Base-by-base conservation (phyloP, 495 filamentous ascomycete genomes). In the Daldinia grandis region DNA sequence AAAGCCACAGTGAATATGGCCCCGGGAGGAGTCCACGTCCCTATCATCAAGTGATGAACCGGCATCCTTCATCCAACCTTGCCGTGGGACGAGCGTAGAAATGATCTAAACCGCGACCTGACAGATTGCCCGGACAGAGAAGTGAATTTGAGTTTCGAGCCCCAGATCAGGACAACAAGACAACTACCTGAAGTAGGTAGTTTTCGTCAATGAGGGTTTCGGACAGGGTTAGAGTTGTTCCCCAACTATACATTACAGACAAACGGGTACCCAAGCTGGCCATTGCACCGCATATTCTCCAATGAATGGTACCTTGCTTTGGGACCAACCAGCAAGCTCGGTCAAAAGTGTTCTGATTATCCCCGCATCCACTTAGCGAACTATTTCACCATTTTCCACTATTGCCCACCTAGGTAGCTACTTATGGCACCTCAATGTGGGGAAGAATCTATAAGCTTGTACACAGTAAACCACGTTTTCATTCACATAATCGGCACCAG, bases 1-100 rank as follows among this genome's bases (percentile, higher is more conserved):
- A 95, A 95, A 56, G 87, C 85, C 27, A 95, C 87, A 3, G 92
- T 94, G 80, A 93, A 93, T 78, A 95, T 93, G 76, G 91, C 91
- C 58, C 92, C 92, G 73, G 92, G 92, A 27, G 88, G 90, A 72
- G 91, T 93, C 92, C 92, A 94, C 50, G 91, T 93, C 62, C 91
- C 91, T 71, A 92, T 85, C 90, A 94, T 93, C 77, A 94, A 82
- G 82, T 93, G 91, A 76, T 94, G 91, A 76, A 90, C 82, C 84
- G 92, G 91, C 79, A 82, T 87, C 25, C 64, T 81, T 58, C 14
- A n/a, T 81, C 56, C n/a, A n/a, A 17, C 37, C 51, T 47, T 51
- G 19, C 54, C 40, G 61, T 28, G 15, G 33, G 12, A 51, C 17
- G 8, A 47, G 37, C 1, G 24, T 14, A 25, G 53, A 54, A 66